Evolutionary conservation across 768 basidiomycete species (phyloP).

Genomic region (Coprinopsis cinerea): DNA sequence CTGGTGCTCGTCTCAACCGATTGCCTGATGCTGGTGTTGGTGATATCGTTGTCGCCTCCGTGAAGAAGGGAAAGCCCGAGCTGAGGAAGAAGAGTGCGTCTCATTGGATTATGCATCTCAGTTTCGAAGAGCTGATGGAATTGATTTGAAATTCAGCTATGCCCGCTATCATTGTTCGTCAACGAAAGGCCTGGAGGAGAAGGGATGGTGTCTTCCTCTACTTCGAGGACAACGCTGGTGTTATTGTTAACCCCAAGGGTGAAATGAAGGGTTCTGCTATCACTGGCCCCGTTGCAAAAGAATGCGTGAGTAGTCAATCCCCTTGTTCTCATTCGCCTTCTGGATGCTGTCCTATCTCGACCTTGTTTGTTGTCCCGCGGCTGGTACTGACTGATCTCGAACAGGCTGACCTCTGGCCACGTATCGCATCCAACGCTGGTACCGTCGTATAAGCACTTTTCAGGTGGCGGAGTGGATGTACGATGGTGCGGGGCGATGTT

Average conservation of each 20-base stretch:
- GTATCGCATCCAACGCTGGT: constrained; percentile 98
- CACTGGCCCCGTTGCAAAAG: constrained; percentile 97
- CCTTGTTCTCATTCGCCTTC: neutral
- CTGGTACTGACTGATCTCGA: neutral
- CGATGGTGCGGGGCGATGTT: too few relatives aligned
- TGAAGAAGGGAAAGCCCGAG: constrained; percentile 99
- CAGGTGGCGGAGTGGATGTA: too few relatives aligned
- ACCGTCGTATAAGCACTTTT: constrained; percentile 76
- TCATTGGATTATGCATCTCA: neutral
- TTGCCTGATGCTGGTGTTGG: constrained; percentile 94
- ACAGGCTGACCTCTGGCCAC: constrained; percentile 96
- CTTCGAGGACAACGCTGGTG: constrained; percentile 97
- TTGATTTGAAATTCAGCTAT: constrained; percentile 62
- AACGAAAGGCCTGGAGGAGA: constrained; percentile 98
- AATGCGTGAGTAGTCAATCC: constrained; percentile 68
- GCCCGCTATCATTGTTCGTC: constrained; percentile 95
- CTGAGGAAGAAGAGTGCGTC: constrained; percentile 96
- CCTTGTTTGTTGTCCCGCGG: neutral
- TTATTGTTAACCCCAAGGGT: constrained; percentile 97
- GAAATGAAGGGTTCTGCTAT: constrained; percentile 99
- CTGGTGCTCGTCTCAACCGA: constrained; percentile 95
- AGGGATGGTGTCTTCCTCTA: constrained; percentile 98
- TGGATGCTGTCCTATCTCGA: too few relatives aligned
- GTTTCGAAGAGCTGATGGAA: constrained; percentile 11
- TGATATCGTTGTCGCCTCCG: constrained; percentile 93